These are phyloP conservation scores for Zostera marina DNA, from an alignment of 116 monocot genomes.

Conservation along the genomic window DNA sequence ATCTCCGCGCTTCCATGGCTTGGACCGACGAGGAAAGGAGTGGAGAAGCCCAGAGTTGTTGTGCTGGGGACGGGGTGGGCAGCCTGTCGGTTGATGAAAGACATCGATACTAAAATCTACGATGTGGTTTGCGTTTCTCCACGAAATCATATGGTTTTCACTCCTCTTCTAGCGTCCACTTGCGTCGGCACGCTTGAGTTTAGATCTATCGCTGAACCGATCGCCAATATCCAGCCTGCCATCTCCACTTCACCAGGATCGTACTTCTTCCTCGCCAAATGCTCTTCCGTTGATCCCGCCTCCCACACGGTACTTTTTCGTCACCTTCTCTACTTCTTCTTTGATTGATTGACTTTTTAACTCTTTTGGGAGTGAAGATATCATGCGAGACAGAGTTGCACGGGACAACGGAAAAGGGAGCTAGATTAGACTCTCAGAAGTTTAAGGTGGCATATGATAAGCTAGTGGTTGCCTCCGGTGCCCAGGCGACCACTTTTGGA, in stretches of 20 bases:
- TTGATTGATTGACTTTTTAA: background rate
- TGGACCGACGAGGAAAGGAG: slow-evolving; percentile 23
- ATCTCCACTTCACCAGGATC: slow-evolving; percentile 56
- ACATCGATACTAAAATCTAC: slow-evolving; percentile 52
- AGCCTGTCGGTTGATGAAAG: slow-evolving; percentile 77
- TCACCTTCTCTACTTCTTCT: background rate
- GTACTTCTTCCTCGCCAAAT: slow-evolving; percentile 63
- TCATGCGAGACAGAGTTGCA: slow-evolving; percentile 60
- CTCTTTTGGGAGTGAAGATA: slow-evolving; percentile 3
- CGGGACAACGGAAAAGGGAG: slow-evolving; percentile 9
- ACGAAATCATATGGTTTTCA: slow-evolving; percentile 97
- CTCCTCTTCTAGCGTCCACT: slow-evolving; percentile 89
- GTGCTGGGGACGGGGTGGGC: slow-evolving; percentile 91
- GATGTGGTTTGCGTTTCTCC: slow-evolving; percentile 91
- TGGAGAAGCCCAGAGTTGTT: slow-evolving; percentile 60
- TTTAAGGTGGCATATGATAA: slow-evolving; percentile 86
- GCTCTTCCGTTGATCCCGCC: slow-evolving; percentile 34
- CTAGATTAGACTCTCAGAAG: slow-evolving; percentile 44
- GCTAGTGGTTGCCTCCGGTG: slow-evolving; percentile 70
- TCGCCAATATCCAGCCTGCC: slow-evolving; percentile 69
- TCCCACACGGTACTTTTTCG: slow-evolving; percentile 39
- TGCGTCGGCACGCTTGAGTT: slow-evolving; percentile 98
- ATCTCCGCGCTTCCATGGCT: slow-evolving; percentile 12
- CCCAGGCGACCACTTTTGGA: slow-evolving; percentile 81
- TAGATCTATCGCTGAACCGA: slow-evolving; percentile 87